A percentile compares a stretch with the other conserved stretches of the same genome.
These are phyloP conservation scores for Macaranga tanarius DNA, from an alignment of 441 rosid species.

Conservation along the genomic window DNA sequence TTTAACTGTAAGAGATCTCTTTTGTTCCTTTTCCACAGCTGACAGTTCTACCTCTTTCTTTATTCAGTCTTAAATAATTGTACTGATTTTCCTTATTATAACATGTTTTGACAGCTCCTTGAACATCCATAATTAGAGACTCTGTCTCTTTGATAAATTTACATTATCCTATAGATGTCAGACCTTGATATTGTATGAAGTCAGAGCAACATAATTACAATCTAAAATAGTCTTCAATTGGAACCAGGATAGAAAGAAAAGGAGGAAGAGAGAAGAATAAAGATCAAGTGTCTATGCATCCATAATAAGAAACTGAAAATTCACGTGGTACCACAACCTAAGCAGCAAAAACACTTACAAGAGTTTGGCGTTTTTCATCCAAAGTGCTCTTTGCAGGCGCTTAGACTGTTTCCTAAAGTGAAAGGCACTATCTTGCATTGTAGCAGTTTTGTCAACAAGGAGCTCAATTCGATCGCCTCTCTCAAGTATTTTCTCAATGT, in stretches of 20 bases:
- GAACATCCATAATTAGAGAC: background rate
- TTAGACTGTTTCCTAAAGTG: slow-evolving; percentile 96
- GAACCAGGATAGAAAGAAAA: background rate
- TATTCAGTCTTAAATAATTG: background rate
- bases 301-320: background rate
- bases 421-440: slow-evolving; percentile 92
- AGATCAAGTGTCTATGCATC: background rate
- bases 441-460: slow-evolving; percentile 91
- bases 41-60: background rate
- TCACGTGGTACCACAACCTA: background rate
- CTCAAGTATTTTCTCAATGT: slow-evolving; percentile 89
- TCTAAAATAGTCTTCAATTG: background rate
- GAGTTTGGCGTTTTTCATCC: slow-evolving; percentile 96
- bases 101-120: background rate
- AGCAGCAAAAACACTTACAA: slow-evolving; percentile 49
- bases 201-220: background rate
- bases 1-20: background rate
- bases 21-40: background rate
- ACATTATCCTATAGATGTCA: background rate
- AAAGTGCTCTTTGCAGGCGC: slow-evolving; percentile 81
- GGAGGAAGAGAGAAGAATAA: background rate
- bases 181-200: background rate
- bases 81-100: background rate
- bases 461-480: slow-evolving; percentile 96
- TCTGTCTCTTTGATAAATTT: background rate